Evolutionary conservation across 2,329 filamentous ascomycete species (phyloP).

Genomic region (Akanthomyces muscarius): DNA sequence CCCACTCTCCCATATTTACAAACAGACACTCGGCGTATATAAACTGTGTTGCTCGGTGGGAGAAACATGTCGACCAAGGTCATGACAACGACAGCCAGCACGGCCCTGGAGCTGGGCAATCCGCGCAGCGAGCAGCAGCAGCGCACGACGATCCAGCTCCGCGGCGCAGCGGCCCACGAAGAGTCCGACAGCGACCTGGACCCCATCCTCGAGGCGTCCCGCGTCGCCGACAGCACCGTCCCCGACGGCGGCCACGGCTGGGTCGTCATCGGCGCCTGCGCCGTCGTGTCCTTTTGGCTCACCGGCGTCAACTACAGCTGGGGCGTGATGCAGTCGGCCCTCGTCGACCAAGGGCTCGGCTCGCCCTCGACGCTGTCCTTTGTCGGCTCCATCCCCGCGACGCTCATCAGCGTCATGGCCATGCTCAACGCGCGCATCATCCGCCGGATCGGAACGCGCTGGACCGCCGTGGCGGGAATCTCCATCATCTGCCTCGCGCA

Average conservation of each 20-base stretch:
- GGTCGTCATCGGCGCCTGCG: conserved; percentile 16
- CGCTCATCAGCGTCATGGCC: conserved; percentile 14
- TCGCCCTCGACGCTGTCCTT: conserved; percentile 13
- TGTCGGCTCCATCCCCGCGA: conserved; percentile 15
- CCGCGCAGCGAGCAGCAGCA: not conserved
- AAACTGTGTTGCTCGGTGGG: not conserved
- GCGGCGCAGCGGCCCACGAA: not conserved
- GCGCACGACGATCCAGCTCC: conserved; percentile 6
- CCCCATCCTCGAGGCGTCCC: conserved; percentile 11
- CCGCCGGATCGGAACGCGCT: conserved; percentile 5
- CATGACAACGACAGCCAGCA: conserved; percentile 7
- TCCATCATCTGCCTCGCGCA: conserved; percentile 2
- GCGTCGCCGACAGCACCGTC: conserved; percentile 11
- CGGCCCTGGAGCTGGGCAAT: conserved; percentile 8
- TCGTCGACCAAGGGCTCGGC: conserved; percentile 11
- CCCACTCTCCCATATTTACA: no score
- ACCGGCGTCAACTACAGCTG: conserved; percentile 17
- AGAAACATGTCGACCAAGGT: not conserved
- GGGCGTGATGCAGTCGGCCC: conserved; percentile 17
- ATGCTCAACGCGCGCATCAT: conserved; percentile 11
- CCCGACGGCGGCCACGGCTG: conserved; percentile 19
- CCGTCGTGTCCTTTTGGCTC: conserved; percentile 16
- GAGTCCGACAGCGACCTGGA: conserved; percentile 3
- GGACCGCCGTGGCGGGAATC: conserved; percentile 11
- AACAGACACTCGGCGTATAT: not conserved